phyloP scores from a whole-genome alignment of 2,329 filamentous ascomycete species.

The Alternaria burnsii region DNA sequence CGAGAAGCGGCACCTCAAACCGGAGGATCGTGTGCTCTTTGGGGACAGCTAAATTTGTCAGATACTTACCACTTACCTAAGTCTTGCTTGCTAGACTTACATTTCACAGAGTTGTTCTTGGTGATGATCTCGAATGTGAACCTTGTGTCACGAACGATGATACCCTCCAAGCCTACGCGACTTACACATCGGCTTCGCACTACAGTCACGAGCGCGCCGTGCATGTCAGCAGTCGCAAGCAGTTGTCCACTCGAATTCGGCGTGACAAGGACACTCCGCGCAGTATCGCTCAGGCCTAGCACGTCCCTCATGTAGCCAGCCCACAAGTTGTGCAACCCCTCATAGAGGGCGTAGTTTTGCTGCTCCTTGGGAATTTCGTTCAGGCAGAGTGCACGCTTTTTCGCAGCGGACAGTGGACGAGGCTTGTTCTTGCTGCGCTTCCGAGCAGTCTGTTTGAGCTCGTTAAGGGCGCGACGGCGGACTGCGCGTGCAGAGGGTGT shows the following conservation, averaged over 20 bases:
- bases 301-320: slow-evolving; percentile 84
- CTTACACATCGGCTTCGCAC: slow-evolving; percentile 81
- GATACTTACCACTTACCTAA: slow-evolving; percentile 24
- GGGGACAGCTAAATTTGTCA: slow-evolving; percentile 66
- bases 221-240: slow-evolving; percentile 85
- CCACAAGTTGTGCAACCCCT: slow-evolving; percentile 82
- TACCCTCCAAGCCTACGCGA: slow-evolving; percentile 83
- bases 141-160: slow-evolving; percentile 88
- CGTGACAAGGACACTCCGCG: slow-evolving; percentile 59
- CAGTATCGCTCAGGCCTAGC: slow-evolving; percentile 64
- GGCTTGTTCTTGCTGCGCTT: slow-evolving; percentile 60
- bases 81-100: slow-evolving; percentile 48
- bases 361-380: slow-evolving; percentile 76
- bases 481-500: slow-evolving; percentile 54
- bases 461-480: slow-evolving; percentile 63
- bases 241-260: slow-evolving; percentile 71
- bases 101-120: slow-evolving; percentile 72
- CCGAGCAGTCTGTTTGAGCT: slow-evolving; percentile 43
- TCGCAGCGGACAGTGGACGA: slow-evolving; percentile 77
- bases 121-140: slow-evolving; percentile 89
- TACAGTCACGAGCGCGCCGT: slow-evolving; percentile 85
- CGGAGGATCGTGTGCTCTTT: slow-evolving; percentile 91
- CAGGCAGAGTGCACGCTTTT: slow-evolving; percentile 76
- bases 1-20: slow-evolving; percentile 69
- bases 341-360: slow-evolving; percentile 77